Evolutionary conservation across 495 filamentous ascomycete genomes (phyloP), one percentile per base, ranked within the genome.

Genomic region (Aspergillus hancockii): DNA sequence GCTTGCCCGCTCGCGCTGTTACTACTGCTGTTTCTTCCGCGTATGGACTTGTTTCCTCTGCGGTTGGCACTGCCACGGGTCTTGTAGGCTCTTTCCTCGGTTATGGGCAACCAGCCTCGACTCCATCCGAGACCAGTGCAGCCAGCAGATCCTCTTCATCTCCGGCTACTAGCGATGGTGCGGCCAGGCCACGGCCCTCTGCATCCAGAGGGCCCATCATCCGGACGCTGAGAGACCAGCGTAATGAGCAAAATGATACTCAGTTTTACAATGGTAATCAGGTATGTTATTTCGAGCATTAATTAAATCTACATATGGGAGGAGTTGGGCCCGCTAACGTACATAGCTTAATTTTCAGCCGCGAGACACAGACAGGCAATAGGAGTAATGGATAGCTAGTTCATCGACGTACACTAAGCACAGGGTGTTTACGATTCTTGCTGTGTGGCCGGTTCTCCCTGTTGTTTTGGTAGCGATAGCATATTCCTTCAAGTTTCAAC

Each of bases 261-360:
- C 85, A 93, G 63, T 84, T 92, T 38, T 96, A 96, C 68, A 96
- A 96, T 71, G 92, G 92, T 4, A 96, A 96, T 66, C 89, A 90
- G 70, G 90, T 93, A 78, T 58, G 87, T 64, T n/a, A 23, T 31
- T 7, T n/a, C 13, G 6, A 41, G 4, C 3, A 12, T 14, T 6
- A 16, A 2, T 14, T 14, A 9, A 8, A 45, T 46, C 43, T 23
- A 47, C 3, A 13, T 12, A n/a, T 40, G 3, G 9, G n/a, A 28
- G 0, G 18, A 23, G 4, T 54, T 36, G n/a, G 25, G 34, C 47
- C 23, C 40, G 34, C 34, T 58, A n/a, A 30, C 32, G 31, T 3
- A 8, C 55, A 45, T 57, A 91, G 88, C 76, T 90, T 47, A 92
- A 90, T 63, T 93, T 93, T 59, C 81, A 93, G 66, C 88, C 89